phyloP scores from a whole-genome alignment of 495 filamentous ascomycete species.

The Tuber melanosporum region DNA sequence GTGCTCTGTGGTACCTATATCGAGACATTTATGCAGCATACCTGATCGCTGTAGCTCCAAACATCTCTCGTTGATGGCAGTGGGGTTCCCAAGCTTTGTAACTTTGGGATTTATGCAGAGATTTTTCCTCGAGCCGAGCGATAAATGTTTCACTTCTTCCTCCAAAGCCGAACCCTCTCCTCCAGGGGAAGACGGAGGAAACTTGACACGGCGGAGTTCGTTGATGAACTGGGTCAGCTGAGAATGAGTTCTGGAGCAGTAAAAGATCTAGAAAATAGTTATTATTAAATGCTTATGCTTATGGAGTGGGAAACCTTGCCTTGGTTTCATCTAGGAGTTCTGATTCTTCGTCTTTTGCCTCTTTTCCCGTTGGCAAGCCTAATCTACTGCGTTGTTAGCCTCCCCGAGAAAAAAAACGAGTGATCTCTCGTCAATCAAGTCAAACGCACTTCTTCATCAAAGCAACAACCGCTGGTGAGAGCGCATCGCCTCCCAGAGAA shows the following conservation, averaged over 20 bases:
- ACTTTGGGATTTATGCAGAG: constrained; percentile 89
- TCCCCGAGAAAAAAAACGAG: constrained; percentile 8
- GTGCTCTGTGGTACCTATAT: background rate
- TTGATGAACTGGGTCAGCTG: constrained; percentile 90
- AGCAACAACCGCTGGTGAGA: constrained; percentile 58
- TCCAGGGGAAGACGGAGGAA: constrained; percentile 56
- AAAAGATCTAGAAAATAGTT: constrained; percentile 59
- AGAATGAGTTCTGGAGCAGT: constrained; percentile 91
- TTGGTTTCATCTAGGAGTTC: constrained; percentile 59
- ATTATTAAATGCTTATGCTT: constrained; percentile 13
- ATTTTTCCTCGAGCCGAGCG: constrained; percentile 83
- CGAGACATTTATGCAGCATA: constrained; percentile 38
- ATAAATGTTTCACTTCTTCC: constrained; percentile 74
- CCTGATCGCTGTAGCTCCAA: constrained; percentile 77
- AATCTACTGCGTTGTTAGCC: constrained; percentile 34
- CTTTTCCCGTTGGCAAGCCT: constrained; percentile 37
- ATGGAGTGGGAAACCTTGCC: constrained; percentile 39
- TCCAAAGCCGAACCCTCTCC: constrained; percentile 42
- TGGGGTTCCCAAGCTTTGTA: constrained; percentile 58
- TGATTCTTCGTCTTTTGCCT: constrained; percentile 48
- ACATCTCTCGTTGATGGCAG: constrained; percentile 93
- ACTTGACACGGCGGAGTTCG: constrained; percentile 73
- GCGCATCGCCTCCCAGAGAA: constrained; percentile 41
- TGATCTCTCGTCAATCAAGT: background rate
- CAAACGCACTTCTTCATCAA: constrained; percentile 54